Conservation (phyloP, 306 rosid genomes). For the Acmispon strigosus region DNA sequence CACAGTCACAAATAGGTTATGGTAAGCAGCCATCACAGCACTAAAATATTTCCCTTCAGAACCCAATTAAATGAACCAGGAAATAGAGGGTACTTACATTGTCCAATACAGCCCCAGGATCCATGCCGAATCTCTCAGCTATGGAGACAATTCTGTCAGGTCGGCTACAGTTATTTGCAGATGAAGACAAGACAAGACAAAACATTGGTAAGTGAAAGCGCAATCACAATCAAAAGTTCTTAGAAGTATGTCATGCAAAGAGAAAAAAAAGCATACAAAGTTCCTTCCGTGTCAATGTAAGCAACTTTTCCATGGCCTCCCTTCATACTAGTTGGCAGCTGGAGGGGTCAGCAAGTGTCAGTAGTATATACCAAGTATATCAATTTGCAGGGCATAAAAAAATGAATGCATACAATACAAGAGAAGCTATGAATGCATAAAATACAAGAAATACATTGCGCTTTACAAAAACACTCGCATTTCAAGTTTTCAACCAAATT, state of each 20-base stretch:
- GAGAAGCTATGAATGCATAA: slow-evolving; percentile 5
- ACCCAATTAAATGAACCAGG: neutral
- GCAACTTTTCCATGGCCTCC: slow-evolving; percentile 99
- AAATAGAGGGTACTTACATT: slow-evolving; percentile 48
- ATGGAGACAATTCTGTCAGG: slow-evolving; percentile 87
- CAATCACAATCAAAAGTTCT: slow-evolving; percentile 5
- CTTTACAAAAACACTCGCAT: neutral
- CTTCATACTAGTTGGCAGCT: slow-evolving; percentile 84
- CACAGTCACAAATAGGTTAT: slow-evolving; percentile 6
- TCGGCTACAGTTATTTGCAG: slow-evolving; percentile 47
- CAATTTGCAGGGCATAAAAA: neutral
- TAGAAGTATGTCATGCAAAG: neutral
- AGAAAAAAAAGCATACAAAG: slow-evolving; percentile 60
- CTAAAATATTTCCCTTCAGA: slow-evolving; percentile 7
- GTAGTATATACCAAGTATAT: slow-evolving; percentile 12
- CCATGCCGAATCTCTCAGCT: slow-evolving; percentile 98
- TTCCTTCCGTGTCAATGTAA: slow-evolving; percentile 96
- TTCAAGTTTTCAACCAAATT: neutral
- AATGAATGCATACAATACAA: too few species aligned
- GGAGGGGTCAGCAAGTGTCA: slow-evolving; percentile 21
- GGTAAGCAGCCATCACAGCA: slow-evolving; percentile 22
- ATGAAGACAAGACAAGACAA: slow-evolving; percentile 36
- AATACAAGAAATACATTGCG: neutral
- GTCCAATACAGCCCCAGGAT: slow-evolving; percentile 91
- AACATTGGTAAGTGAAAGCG: slow-evolving; percentile 14